Evolutionary conservation across 1,139 yeast species (phyloP), one percentile per base, ranked within the genome.

Genomic region (Sugiyamaella grinbergsii): DNA sequence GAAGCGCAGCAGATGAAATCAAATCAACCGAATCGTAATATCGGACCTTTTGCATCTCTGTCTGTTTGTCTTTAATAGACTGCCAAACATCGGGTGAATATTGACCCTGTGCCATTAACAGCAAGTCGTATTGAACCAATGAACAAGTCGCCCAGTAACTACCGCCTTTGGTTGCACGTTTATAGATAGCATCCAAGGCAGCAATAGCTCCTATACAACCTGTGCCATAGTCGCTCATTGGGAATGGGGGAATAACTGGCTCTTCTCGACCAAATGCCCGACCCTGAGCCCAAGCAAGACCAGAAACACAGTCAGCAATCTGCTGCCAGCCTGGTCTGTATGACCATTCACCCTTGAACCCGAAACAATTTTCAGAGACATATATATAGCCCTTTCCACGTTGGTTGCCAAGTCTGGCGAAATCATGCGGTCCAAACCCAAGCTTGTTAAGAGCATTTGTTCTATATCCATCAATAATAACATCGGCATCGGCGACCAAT

Each of bases 251-350:
- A 37, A 69, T 60, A 60, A 68, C 60, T 22, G 72, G 72, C 52
- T 67, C 72, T 36, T 65, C 57, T 10, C 63, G 55, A n/a, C 70
- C 69, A 41, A 69, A 50, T 10, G 64, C 59, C 33, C 52, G 48
- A 10, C 72, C 72, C 47, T 69, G 72, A n/a, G 58, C 50, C 67
- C 67, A 68, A 2, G 71, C 71, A 33, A 68, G 66, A 2, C 72
- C 72, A 34, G 68, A 58, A 22, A 59, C 69, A 58, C 70, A 66
- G 54, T 69, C 72, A 16, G 71, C 68, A 49, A 69, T 69, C 53
- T 69, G 72, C 55, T 69, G 72, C 72, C 72, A 69, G 11, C 72
- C 72, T n/a, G 72, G 60, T 24, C 72, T 53, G 33, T 58, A 60
- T 5, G 63, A 41, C 67, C 70, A 69, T 44, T 62, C 67, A 18